A percentile compares a stretch with the other conserved stretches of the same genome.
Evolutionary conservation across 169 alveolate genomes (phyloP).

Genomic region (Babesia bigemina): DNA sequence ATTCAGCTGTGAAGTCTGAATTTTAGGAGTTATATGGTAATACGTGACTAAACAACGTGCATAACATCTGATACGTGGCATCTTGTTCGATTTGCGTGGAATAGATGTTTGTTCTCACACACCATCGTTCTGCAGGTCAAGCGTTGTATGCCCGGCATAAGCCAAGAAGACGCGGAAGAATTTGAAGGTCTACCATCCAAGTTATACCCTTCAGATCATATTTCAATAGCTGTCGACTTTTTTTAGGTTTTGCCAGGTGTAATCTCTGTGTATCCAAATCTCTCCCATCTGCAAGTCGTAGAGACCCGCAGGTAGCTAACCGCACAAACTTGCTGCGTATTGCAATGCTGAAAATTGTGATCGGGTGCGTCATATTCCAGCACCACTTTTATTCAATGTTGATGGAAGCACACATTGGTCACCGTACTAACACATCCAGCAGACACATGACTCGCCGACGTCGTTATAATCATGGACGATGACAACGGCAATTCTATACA

Average conservation of each 20-base stretch:
- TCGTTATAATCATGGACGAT: neutral
- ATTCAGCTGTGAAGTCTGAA: too few species aligned
- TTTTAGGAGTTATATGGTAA: too few species aligned
- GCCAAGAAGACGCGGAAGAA: conserved; percentile 49
- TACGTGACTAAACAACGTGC: too few species aligned
- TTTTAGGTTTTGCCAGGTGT: conserved; percentile 28
- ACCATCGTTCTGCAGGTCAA: conserved; percentile 21
- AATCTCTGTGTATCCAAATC: neutral
- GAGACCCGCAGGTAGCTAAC: neutral
- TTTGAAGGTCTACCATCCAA: conserved; percentile 62
- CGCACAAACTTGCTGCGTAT: neutral
- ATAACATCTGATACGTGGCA: too few species aligned
- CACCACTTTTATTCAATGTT: neutral
- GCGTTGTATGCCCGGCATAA: conserved; percentile 66
- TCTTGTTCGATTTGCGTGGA: too few species aligned
- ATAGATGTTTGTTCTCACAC: too few species aligned
- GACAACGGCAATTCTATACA: neutral
- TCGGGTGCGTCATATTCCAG: neutral
- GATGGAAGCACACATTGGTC: neutral
- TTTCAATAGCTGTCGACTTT: conserved; percentile 68
- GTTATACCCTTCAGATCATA: conserved; percentile 69
- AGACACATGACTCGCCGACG: too few species aligned
- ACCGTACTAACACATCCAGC: neutral
- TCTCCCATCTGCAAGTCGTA: neutral
- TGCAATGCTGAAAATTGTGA: neutral